Percentiles rank a stretch among this genome's conserved stretches.
Conservation (phyloP, 2,329 filamentous ascomycete species). For the Ceratocystis lukuohia region DNA sequence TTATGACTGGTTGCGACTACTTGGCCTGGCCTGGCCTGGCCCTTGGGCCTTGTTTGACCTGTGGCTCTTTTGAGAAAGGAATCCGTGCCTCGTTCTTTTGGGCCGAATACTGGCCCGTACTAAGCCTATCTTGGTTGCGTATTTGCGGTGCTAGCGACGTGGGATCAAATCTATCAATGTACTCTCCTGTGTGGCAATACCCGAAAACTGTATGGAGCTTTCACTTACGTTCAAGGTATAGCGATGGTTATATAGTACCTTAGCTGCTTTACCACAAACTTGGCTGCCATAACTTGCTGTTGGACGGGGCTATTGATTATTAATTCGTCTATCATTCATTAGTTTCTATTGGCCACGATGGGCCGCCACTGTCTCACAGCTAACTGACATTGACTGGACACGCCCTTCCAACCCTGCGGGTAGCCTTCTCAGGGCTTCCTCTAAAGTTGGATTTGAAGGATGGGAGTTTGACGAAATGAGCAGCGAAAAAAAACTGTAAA, state of each 20-base stretch:
- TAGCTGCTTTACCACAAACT: neutral
- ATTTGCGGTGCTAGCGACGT: neutral
- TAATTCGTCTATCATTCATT: neutral
- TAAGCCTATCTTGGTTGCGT: neutral
- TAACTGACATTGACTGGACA: too few species aligned
- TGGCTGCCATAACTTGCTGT: neutral
- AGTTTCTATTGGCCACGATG: neutral
- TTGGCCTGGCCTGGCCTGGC: neutral
- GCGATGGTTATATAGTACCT: neutral
- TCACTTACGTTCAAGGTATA: neutral
- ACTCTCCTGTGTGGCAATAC: neutral
- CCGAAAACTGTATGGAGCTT: neutral
- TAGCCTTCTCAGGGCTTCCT: neutral
- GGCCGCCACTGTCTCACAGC: neutral
- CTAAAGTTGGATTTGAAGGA: neutral
- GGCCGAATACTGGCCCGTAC: slow-evolving; percentile 7
- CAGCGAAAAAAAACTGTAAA: neutral
- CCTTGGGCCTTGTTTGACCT: neutral
- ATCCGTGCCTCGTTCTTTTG: slow-evolving; percentile 2
- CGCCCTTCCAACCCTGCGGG: neutral
- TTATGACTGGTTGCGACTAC: neutral
- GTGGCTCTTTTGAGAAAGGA: neutral
- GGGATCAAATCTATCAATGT: neutral
- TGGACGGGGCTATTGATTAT: neutral
- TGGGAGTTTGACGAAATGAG: neutral